A percentile compares a stretch with the other conserved stretches of the same genome.
phyloP scores from a whole-genome alignment of 164 flowering plant species.

The Piper betle region DNA sequence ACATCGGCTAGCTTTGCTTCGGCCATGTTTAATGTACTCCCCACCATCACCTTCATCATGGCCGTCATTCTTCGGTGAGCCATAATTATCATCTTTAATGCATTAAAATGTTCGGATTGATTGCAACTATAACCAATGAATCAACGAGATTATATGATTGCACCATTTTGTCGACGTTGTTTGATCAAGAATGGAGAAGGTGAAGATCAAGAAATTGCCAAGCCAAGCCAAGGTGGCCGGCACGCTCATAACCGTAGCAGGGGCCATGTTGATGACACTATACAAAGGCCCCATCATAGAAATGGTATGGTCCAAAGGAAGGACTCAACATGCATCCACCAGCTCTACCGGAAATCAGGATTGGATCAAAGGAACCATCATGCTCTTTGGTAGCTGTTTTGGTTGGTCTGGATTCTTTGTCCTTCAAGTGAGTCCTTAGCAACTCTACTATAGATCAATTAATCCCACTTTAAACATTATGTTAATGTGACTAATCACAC shows the following conservation, averaged over 20 bases:
- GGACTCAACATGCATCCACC: conserved; percentile 13
- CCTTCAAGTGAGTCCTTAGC: conserved; percentile 47
- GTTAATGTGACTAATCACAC: too few species aligned
- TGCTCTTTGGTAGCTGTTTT: conserved; percentile 39
- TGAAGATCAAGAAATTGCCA: conserved; percentile 37
- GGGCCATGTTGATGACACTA: too few species aligned
- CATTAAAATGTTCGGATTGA: not conserved
- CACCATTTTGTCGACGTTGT: too few species aligned
- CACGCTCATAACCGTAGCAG: conserved; percentile 46
- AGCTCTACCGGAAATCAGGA: conserved; percentile 5
- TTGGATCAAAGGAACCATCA: conserved; percentile 54
- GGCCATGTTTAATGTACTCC: conserved; percentile 52
- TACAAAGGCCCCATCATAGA: too few species aligned
- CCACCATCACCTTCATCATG: conserved; percentile 79
- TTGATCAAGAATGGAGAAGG: conserved; percentile 65
- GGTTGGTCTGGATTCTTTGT: conserved; percentile 79
- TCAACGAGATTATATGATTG: too few species aligned
- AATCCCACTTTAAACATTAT: too few species aligned
- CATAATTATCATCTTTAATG: too few species aligned
- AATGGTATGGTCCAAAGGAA: conserved; percentile 14
- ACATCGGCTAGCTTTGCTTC: conserved; percentile 77
- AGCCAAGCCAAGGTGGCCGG: conserved; percentile 74
- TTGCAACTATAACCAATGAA: not conserved
- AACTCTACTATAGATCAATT: too few species aligned
- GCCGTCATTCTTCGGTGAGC: conserved; percentile 65